Evolutionary conservation across 805 yeast genomes (phyloP).

Genomic region (Kazachstania martiniae): DNA sequence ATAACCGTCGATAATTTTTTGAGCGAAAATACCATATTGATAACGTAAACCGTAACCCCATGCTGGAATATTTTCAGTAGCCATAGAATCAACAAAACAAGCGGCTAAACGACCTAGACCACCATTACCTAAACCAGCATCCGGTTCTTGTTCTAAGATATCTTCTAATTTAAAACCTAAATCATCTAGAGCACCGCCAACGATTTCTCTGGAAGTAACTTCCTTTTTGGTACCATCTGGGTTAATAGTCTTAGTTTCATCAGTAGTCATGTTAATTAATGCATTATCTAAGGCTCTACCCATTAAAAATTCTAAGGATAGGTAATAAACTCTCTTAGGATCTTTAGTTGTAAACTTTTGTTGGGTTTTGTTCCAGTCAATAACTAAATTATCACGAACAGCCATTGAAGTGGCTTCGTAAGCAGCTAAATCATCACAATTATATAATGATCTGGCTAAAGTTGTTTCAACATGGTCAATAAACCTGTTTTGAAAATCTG

Average conservation of each 20-base stretch:
- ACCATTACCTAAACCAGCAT: slow-evolving; percentile 92
- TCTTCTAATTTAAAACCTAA: slow-evolving; percentile 87
- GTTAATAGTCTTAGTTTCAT: slow-evolving; percentile 4
- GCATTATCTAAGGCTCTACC: slow-evolving; percentile 95
- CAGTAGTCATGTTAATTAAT: slow-evolving; percentile 60
- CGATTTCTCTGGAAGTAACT: slow-evolving; percentile 37
- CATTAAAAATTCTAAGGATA: slow-evolving; percentile 84
- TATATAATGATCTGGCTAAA: slow-evolving; percentile 82
- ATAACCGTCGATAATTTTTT: slow-evolving; percentile 80
- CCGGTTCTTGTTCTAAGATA: slow-evolving; percentile 75
- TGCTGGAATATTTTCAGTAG: slow-evolving; percentile 79
- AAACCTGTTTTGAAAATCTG: slow-evolving; percentile 55
- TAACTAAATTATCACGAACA: slow-evolving; percentile 65
- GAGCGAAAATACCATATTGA: slow-evolving; percentile 88
- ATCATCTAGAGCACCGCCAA: slow-evolving; percentile 47
- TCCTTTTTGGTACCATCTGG: slow-evolving; percentile 7
- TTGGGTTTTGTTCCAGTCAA: slow-evolving; percentile 90
- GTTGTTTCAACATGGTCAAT: slow-evolving; percentile 85
- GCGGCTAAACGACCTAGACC: slow-evolving; percentile 93
- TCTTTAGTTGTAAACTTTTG: slow-evolving; percentile 77
- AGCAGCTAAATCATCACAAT: slow-evolving; percentile 87
- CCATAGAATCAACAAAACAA: slow-evolving; percentile 81
- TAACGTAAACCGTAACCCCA: slow-evolving; percentile 96
- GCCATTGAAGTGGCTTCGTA: slow-evolving; percentile 80
- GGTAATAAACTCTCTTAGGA: slow-evolving; percentile 76